These are phyloP conservation scores for Dunaliella primolecta DNA, from an alignment of 139 green algal species.

Conservation along the genomic window DNA sequence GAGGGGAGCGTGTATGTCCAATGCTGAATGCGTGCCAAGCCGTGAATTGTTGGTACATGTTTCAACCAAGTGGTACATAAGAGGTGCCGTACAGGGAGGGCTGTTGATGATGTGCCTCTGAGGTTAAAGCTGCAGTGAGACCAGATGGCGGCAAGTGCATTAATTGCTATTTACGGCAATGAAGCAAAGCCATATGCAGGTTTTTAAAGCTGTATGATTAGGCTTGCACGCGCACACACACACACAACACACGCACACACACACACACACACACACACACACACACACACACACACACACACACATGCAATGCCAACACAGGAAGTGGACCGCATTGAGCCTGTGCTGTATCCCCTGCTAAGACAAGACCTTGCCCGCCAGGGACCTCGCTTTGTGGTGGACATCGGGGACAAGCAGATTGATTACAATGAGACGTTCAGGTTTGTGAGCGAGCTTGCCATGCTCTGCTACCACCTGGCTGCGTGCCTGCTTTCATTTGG, in stretches of 20 bases:
- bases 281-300: neutral
- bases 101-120: too few species aligned
- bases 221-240: too few species aligned
- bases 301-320: neutral
- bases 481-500: neutral
- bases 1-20: too few species aligned
- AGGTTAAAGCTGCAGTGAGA: too few species aligned
- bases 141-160: too few species aligned
- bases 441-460: neutral
- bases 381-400: constrained; percentile 42
- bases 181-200: too few species aligned
- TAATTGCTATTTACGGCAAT: too few species aligned
- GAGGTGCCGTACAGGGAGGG: too few species aligned
- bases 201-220: too few species aligned
- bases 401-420: constrained; percentile 55
- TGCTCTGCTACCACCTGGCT: neutral
- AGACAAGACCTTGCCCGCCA: constrained; percentile 56
- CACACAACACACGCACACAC: neutral
- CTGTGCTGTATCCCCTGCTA: constrained; percentile 71
- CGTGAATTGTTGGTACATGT: too few species aligned
- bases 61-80: too few species aligned
- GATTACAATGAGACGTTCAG: constrained; percentile 70
- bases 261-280: constrained; percentile 2
- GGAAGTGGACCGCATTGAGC: constrained; percentile 72
- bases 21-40: too few species aligned